These are phyloP conservation scores for Paracorniculantispora psalliotae DNA, from an alignment of 2,329 filamentous ascomycete species.

Conservation along the genomic window DNA sequence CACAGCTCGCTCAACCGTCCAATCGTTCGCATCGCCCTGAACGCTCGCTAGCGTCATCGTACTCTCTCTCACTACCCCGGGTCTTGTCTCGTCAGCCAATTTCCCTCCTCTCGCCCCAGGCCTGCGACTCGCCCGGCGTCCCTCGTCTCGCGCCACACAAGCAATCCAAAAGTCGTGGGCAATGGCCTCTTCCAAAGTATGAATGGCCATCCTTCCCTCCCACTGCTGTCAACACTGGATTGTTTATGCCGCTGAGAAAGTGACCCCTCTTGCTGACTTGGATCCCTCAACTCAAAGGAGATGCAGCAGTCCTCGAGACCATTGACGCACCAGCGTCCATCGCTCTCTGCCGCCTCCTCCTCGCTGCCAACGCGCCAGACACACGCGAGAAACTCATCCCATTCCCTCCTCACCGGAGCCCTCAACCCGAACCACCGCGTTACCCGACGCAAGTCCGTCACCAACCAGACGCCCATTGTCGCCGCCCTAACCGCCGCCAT, in stretches of 20 bases:
- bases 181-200: conserved; percentile 62
- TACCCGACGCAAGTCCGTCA: conserved; percentile 90
- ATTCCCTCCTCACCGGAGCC: conserved; percentile 71
- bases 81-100: conserved; percentile 9
- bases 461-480: conserved; percentile 65
- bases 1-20: not conserved
- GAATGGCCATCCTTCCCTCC: conserved; percentile 18
- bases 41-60: conserved; percentile 8
- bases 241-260: conserved; percentile 22
- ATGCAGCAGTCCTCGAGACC: conserved; percentile 62
- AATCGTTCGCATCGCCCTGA: not conserved
- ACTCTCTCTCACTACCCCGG: not conserved
- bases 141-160: conserved; percentile 29
- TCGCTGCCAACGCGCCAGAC: conserved; percentile 57
- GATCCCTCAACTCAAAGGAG: conserved; percentile 43
- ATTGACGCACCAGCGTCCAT: conserved; percentile 58
- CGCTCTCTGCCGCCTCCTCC: conserved; percentile 52
- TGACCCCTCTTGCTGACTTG: conserved; percentile 26
- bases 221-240: conserved; percentile 16
- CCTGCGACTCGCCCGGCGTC: conserved; percentile 8
- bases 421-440: conserved; percentile 81
- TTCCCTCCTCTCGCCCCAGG: not conserved
- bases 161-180: conserved; percentile 34
- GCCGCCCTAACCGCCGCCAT: conserved; percentile 70
- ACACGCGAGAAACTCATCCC: conserved; percentile 72